Conservation (phyloP, 2,329 filamentous ascomycete genomes). For the Monosporascus ibericus region DNA sequence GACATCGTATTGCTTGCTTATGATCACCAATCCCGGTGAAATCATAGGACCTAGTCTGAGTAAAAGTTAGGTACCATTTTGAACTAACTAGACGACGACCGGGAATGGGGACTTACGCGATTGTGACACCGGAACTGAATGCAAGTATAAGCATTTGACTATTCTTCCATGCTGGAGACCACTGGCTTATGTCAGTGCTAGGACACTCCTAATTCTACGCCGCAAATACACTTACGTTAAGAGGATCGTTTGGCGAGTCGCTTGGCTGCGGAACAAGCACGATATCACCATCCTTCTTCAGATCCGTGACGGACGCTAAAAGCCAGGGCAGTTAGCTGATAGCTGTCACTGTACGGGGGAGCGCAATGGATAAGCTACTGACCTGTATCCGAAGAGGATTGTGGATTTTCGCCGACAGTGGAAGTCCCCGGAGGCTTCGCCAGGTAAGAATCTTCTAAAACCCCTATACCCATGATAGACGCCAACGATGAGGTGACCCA, state of each 20-base stretch:
- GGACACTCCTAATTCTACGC: not conserved
- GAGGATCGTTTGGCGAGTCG: conserved; percentile 18
- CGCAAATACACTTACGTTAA: conserved; percentile 11
- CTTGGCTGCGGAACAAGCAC: conserved; percentile 19
- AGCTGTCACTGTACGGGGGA: not conserved
- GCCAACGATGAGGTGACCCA: not conserved
- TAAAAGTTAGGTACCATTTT: conserved; percentile 2
- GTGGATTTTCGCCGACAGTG: conserved; percentile 13
- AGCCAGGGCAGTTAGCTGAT: not conserved
- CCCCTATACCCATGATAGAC: conserved; percentile 14
- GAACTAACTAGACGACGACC: not conserved
- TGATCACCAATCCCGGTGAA: conserved; percentile 13
- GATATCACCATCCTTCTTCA: conserved; percentile 18
- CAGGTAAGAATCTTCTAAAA: conserved; percentile 14
- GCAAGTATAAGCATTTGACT: conserved; percentile 16
- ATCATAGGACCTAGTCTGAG: conserved; percentile 17
- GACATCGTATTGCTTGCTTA: conserved; percentile 13
- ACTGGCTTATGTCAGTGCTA: conserved; percentile 10
- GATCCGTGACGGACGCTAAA: conserved; percentile 9
- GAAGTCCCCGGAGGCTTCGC: conserved; percentile 16
- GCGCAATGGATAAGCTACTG: not conserved
- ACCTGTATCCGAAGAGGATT: conserved; percentile 8
- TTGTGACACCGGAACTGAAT: conserved; percentile 17
- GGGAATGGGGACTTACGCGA: conserved; percentile 9
- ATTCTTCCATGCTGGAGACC: conserved; percentile 15